These are phyloP conservation scores for Fraxinus angustifolia DNA, from an alignment of 305 asterid species.

Conservation along the genomic window DNA sequence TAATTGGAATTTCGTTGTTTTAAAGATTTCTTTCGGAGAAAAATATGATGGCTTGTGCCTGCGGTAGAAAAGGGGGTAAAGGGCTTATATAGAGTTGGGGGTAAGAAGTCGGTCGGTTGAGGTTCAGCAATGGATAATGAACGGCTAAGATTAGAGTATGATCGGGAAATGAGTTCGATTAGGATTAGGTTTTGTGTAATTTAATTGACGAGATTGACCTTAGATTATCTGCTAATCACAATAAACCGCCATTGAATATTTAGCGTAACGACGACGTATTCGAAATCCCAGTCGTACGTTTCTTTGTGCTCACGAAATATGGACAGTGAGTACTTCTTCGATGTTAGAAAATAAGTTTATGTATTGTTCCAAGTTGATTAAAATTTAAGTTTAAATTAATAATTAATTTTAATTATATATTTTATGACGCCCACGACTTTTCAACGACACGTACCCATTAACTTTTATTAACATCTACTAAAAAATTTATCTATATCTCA, in stretches of 20 bases:
- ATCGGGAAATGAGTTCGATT: constrained; percentile 18
- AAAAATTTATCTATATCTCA: too few relatives aligned
- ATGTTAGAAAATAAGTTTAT: too few relatives aligned
- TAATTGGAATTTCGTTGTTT: not conserved
- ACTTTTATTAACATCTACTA: not conserved
- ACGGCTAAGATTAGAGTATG: constrained; percentile 24
- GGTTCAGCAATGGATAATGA: not conserved
- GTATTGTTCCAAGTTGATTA: too few relatives aligned
- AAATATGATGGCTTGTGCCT: not conserved
- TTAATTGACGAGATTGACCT: not conserved
- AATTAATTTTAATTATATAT: too few relatives aligned
- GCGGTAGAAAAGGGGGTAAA: not conserved
- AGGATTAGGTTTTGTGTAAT: constrained; percentile 20
- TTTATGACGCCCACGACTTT: too few relatives aligned
- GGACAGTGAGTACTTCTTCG: too few relatives aligned
- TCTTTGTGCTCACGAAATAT: too few relatives aligned
- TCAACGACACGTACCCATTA: not conserved
- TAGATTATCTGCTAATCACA: not conserved
- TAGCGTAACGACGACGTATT: not conserved
- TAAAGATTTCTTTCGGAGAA: not conserved
- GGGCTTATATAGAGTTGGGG: constrained; percentile 12
- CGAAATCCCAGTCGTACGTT: too few relatives aligned
- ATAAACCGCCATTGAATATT: constrained; percentile 1
- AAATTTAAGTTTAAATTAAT: too few relatives aligned
- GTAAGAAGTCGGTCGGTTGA: constrained; percentile 13